Percentiles rank a stretch among this genome's conserved stretches.
Evolutionary conservation across 345 rosid genomes (phyloP).

Genomic region (Noccaea caerulescens): DNA sequence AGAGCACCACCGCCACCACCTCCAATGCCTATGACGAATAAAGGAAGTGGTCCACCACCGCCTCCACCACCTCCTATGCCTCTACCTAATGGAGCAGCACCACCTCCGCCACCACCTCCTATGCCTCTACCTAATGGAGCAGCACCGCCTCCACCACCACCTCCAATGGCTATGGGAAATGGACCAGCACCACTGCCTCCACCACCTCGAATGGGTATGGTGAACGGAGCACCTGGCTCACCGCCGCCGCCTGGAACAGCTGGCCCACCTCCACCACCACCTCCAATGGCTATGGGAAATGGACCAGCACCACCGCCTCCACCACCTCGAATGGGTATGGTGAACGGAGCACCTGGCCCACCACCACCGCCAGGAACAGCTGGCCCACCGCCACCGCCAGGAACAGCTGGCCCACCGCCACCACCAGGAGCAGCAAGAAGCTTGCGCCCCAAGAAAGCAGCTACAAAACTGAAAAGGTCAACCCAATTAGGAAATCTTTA

Average conservation of each 20-base stretch:
- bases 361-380: slow-evolving; percentile 65
- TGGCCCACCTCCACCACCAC: slow-evolving; percentile 52
- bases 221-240: slow-evolving; percentile 50
- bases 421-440: slow-evolving; percentile 63
- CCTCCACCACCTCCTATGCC: slow-evolving; percentile 34
- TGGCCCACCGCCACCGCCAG: slow-evolving; percentile 70
- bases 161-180: slow-evolving; percentile 21
- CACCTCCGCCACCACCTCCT: slow-evolving; percentile 40
- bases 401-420: slow-evolving; percentile 64
- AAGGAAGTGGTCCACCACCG: slow-evolving; percentile 20
- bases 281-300: slow-evolving; percentile 41
- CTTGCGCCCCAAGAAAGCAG: slow-evolving; percentile 71
- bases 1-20: slow-evolving; percentile 33
- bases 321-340: slow-evolving; percentile 53
- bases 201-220: slow-evolving; percentile 53
- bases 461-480: slow-evolving; percentile 81
- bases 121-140: neutral
- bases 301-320: slow-evolving; percentile 67
- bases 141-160: slow-evolving; percentile 39
- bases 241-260: slow-evolving; percentile 68
- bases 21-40: neutral
- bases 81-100: neutral
- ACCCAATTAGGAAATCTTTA: slow-evolving; percentile 73
- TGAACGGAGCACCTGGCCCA: slow-evolving; percentile 51
- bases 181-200: slow-evolving; percentile 60